Evolutionary conservation across 305 asterid species (phyloP), one percentile per base, ranked within the genome.

Genomic region (Coffea humblotiana): DNA sequence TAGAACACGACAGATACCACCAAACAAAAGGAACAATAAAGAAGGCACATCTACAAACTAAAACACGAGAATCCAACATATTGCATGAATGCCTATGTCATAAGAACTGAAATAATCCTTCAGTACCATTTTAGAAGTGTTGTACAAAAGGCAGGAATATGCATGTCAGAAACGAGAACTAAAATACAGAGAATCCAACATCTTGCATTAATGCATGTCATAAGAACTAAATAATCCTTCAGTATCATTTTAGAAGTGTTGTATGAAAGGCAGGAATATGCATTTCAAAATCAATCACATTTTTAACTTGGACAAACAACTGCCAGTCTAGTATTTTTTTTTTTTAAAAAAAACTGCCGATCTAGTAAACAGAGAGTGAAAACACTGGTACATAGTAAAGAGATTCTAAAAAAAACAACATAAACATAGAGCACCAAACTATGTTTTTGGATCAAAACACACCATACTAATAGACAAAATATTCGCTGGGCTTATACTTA

Each of bases 401-500:
- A 23, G 43, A 49, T 12, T 9, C 15, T 4, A 3, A 37, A 1
- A 76, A 45, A 16, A 14, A 13, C 29, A 37, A 73, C 61, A 48
- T 65, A 51, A n/a, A 13, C 19, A 64, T 32, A 16, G 19, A 74
- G 54, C 69, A 9, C 52, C 27, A 7, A 54, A 52, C 15, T 80
- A 54, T 54, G 29, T 27, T 66, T 67, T 18, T 10, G 37, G 52
- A 75, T 43, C 66, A 82, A 82, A 75, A 47, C 47, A 52, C 61
- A 66, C 14, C 48, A 23, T 29, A 45, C 23, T 16, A 29, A 54
- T 27, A 52, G 7, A 40, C 19, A 65, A 35, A 43, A 37, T 40
- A 52, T n/a, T 75, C 74, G 32, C 37, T 9, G n/a, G 63, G 78
- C 72, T 75, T 74, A 67, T 64, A 90, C 99, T 89, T 88, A 96